Base-by-base conservation (phyloP, 352 stramenopile species). In the Phytopythium ostracodes region DNA sequence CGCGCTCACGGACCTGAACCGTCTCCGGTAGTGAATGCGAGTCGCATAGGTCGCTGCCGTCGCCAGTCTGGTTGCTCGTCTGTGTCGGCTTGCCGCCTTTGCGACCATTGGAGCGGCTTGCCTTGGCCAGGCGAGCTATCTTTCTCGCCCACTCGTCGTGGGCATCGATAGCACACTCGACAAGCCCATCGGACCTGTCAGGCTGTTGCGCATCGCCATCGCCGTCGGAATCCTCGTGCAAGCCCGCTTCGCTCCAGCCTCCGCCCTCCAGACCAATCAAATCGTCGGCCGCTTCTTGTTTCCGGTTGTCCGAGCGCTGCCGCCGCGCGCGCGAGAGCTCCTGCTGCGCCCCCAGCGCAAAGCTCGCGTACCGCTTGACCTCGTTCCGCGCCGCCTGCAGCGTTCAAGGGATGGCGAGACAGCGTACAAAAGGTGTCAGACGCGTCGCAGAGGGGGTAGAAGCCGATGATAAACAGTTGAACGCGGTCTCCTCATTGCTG, bases 331-430 rank as follows among this genome's bases (percentile, higher is more conserved):
- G 65, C 55, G 52, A 59, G 50, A 79, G 56, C 40, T 79, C 65
- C 49, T 74, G 71, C 54, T 76, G 68, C 31, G 76, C 27, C 14
- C 61, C 66, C 15, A 79, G 58, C 12, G 66, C 69, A 10, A 65
- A 64, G 58, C 58, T 74, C 3, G 69, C 72, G 46, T 72, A 79
- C 44, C 66, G 60, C 58, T 79, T 79, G 58, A 68, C 66, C 22
- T 79, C 72, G 44, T 53, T 76, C 2, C 50, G 68, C 42, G 69
- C 66, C 14, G 54, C 17, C 72, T 79, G 29, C 24, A 54, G 42
- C 47, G 24, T 25, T 2, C 24, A 10, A 54, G 9, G 14, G 24
- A 35, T 12, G 12, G 12, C 11, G 4, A 8, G 8, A 18, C 22
- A 17, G 46, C 22, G 46, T 25, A 52, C 22, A 35, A 4, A 24